These are phyloP conservation scores for Zygnema cylindricum DNA, from an alignment of 139 green algal species.

Conservation along the genomic window DNA sequence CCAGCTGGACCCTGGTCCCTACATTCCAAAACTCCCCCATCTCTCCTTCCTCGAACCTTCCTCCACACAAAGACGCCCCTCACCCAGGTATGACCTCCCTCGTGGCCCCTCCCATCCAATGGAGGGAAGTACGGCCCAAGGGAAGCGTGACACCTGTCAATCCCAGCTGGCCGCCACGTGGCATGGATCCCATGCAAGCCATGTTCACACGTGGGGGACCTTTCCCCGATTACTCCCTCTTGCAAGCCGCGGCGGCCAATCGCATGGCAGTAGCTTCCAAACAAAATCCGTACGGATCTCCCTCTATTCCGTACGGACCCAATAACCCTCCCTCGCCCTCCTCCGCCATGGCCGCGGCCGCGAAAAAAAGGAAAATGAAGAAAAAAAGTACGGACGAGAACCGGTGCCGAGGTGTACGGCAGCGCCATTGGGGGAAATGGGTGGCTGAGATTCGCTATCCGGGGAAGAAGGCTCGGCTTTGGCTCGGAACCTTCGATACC, in stretches of 20 bases:
- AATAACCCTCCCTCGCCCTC: too few relatives aligned
- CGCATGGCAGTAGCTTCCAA: too few relatives aligned
- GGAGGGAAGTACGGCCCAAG: background rate
- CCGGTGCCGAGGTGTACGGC: background rate
- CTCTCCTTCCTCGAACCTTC: background rate
- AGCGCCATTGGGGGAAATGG: constrained; percentile 1
- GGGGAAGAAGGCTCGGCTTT: constrained; percentile 14
- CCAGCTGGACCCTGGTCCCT: background rate
- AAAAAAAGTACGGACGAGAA: background rate
- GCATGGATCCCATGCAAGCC: background rate
- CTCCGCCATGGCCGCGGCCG: background rate
- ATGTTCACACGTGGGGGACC: background rate
- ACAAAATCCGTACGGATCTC: too few relatives aligned
- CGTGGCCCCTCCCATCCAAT: background rate
- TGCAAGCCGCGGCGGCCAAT: background rate
- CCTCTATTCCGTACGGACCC: too few relatives aligned
- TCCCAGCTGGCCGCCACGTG: background rate
- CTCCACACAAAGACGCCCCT: background rate
- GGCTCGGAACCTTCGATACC: constrained; percentile 24
- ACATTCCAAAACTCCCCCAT: background rate
- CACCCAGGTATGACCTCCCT: background rate
- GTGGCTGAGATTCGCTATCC: constrained; percentile 23
- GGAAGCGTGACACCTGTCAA: background rate
- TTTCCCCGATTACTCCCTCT: background rate
- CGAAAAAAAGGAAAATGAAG: background rate